Conservation (phyloP, 768 basidiomycete genomes). For the Trametes cingulata region DNA sequence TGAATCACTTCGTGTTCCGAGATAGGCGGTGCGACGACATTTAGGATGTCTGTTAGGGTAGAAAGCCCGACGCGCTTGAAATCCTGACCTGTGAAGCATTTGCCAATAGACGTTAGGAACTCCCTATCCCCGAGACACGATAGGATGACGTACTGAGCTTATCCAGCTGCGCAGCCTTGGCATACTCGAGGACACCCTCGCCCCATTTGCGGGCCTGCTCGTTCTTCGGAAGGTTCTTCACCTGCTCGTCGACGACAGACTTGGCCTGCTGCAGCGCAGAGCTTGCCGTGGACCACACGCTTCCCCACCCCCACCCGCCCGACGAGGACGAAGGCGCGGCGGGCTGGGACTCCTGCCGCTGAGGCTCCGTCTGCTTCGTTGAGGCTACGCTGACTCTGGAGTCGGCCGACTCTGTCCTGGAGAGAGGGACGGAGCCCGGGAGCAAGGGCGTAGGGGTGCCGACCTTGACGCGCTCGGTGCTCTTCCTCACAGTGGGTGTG, state of each 20-base stretch:
- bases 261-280: conserved; percentile 86
- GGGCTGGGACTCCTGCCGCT: conserved; percentile 24
- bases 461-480: conserved; percentile 73
- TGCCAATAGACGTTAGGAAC: conserved; percentile 7
- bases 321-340: conserved; percentile 12
- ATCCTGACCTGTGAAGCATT: conserved; percentile 66
- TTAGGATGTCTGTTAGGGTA: conserved; percentile 87
- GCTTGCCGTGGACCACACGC: conserved; percentile 86
- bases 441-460: conserved; percentile 45
- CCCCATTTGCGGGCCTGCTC: conserved; percentile 89
- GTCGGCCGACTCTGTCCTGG: conserved; percentile 27
- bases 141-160: conserved; percentile 65
- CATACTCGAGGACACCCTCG: conserved; percentile 82
- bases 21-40: conserved; percentile 97
- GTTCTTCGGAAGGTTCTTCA: conserved; percentile 82
- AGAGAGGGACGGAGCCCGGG: conserved; percentile 36
- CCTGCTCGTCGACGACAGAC: conserved; percentile 89
- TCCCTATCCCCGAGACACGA: neutral
- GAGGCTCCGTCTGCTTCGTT: conserved; percentile 10
- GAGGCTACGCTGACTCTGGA: conserved; percentile 22
- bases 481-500: conserved; percentile 72
- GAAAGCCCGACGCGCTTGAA: conserved; percentile 86
- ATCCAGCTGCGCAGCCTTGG: conserved; percentile 84
- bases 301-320: conserved; percentile 80
- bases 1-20: conserved; percentile 98